Percentiles rank a stretch among this genome's conserved stretches.
These are phyloP conservation scores for Guyanaporus albipodus DNA, from an alignment of 768 basidiomycete species.

Conservation along the genomic window DNA sequence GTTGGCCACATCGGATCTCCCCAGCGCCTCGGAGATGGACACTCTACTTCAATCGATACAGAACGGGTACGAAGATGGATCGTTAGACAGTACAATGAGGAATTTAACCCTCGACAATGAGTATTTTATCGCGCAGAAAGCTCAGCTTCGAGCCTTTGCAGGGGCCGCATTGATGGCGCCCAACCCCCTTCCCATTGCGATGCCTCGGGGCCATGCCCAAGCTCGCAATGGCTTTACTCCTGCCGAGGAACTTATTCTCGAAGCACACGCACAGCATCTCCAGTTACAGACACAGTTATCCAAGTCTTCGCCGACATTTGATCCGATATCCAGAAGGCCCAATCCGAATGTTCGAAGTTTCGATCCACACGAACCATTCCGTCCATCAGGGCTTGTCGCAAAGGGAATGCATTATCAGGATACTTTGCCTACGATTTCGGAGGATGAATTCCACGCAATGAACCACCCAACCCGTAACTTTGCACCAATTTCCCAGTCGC, in stretches of 20 bases:
- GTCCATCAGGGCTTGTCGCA: slow-evolving; percentile 1
- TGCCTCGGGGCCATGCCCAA: slow-evolving; percentile 30
- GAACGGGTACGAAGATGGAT: slow-evolving; percentile 16
- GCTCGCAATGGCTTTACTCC: slow-evolving; percentile 59
- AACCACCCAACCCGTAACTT: slow-evolving; percentile 8
- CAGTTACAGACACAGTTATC: slow-evolving; percentile 15
- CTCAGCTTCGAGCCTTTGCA: slow-evolving; percentile 23
- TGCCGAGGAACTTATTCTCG: slow-evolving; percentile 65
- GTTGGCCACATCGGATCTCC: slow-evolving; percentile 10
- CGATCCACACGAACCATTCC: slow-evolving; percentile 1
- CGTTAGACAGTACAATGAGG: slow-evolving; percentile 12
- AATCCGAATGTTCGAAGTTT: slow-evolving; percentile 9
- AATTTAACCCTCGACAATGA: slow-evolving; percentile 14
- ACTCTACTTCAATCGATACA: slow-evolving; percentile 36
- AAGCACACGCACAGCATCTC: slow-evolving; percentile 39
- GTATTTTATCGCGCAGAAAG: slow-evolving; percentile 17
- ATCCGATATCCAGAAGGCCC: slow-evolving; percentile 7
- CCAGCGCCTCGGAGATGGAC: slow-evolving; percentile 38
- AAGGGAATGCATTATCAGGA: slow-evolving; percentile 17
- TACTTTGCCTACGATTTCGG: slow-evolving; percentile 28
- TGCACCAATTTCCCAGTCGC: background rate
- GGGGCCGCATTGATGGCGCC: slow-evolving; percentile 13
- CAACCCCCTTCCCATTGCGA: slow-evolving; percentile 2
- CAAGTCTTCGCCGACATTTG: slow-evolving; percentile 7
- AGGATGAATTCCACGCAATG: slow-evolving; percentile 35